phyloP scores from a whole-genome alignment of 2,329 filamentous ascomycete species.

The Zymoseptoria crescenta region DNA sequence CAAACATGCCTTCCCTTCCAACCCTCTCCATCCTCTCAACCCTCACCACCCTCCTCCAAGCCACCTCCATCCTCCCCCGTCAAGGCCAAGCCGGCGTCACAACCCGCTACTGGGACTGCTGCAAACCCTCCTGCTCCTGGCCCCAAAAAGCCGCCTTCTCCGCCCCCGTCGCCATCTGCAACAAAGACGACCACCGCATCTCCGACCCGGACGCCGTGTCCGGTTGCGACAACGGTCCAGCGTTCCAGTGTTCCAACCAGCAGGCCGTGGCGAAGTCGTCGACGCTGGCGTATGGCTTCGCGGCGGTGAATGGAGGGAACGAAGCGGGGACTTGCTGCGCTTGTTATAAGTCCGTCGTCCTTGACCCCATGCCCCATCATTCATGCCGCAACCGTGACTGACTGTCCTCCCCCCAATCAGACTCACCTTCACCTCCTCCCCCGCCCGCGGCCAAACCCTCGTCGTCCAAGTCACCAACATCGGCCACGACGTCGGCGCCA shows the following conservation, averaged over 20 bases:
- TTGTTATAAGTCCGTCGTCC: constrained; percentile 45
- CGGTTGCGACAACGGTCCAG: constrained; percentile 51
- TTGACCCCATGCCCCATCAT: too few relatives aligned
- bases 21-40: constrained; percentile 18
- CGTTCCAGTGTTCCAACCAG: constrained; percentile 56
- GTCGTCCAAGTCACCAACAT: constrained; percentile 59
- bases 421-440: constrained; percentile 50
- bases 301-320: constrained; percentile 50
- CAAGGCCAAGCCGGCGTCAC: constrained; percentile 6
- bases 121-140: constrained; percentile 61
- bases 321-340: constrained; percentile 60
- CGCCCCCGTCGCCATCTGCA: constrained; percentile 47
- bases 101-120: constrained; percentile 52
- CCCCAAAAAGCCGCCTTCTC: constrained; percentile 48
- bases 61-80: constrained; percentile 37
- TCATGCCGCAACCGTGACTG: too few relatives aligned
- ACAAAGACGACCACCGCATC: constrained; percentile 48
- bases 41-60: constrained; percentile 24
- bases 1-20: background rate
- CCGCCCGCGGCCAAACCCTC: constrained; percentile 53
- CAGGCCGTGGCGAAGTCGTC: constrained; percentile 55
- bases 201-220: constrained; percentile 41
- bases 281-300: constrained; percentile 55
- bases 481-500: constrained; percentile 47
- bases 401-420: constrained; percentile 7